Evolutionary conservation across 1,139 yeast genomes (phyloP).

Genomic region (Yamadazyma epiphylla): DNA sequence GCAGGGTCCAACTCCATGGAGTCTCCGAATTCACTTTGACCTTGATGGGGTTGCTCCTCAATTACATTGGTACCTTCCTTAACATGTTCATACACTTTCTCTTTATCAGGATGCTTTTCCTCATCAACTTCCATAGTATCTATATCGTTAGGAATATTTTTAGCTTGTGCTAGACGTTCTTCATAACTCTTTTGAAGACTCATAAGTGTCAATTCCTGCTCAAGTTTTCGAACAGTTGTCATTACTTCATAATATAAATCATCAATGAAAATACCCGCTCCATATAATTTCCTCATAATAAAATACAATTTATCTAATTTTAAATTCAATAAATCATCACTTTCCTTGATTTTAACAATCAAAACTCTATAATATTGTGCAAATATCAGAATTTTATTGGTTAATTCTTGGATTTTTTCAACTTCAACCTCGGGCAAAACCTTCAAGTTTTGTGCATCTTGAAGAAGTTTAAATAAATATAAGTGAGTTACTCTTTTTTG

Average conservation of each 20-base stretch:
- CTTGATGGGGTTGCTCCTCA: too few relatives aligned
- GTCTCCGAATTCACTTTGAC: too few relatives aligned
- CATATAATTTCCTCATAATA: constrained; percentile 31
- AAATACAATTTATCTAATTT: constrained; percentile 26
- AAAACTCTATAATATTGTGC: constrained; percentile 8
- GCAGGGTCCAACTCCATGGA: too few relatives aligned
- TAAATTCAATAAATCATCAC: constrained; percentile 7
- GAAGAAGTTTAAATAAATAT: constrained; percentile 15
- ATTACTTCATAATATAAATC: constrained; percentile 20
- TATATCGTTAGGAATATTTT: too few relatives aligned
- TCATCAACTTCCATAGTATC: too few relatives aligned
- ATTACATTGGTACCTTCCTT: background rate
- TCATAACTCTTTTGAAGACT: background rate
- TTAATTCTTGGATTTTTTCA: constrained; percentile 18
- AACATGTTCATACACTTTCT: background rate
- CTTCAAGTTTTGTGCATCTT: constrained; percentile 30
- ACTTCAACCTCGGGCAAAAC: constrained; percentile 41
- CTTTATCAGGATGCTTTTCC: background rate
- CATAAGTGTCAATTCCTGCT: constrained; percentile 3
- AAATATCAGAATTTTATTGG: constrained; percentile 9
- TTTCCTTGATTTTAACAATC: constrained; percentile 14
- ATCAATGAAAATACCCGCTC: constrained; percentile 25
- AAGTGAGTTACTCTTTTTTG: constrained; percentile 18
- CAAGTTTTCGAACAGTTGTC: constrained; percentile 15
- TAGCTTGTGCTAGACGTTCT: background rate